Base-by-base conservation (phyloP, 345 rosid genomes). In the Eucalyptus pauciflora region DNA sequence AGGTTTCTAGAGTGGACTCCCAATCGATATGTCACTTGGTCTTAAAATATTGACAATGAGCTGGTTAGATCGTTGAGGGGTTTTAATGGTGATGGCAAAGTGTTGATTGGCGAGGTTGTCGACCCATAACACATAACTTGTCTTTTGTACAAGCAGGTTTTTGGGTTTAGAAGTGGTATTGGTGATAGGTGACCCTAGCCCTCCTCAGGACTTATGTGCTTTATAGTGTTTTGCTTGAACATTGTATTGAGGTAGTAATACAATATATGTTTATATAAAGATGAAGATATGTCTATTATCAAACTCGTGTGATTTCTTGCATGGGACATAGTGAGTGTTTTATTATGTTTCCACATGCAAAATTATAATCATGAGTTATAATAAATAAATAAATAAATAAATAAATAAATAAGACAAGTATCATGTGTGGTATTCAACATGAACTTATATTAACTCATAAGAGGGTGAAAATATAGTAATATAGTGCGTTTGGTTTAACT, bases 401-500 rank as follows among this genome's bases (percentile, higher is more conserved):
- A 27, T 25, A 25, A 58, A 10, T 58, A 11, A 13, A 27, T 25
- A 60, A 27, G 16, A 27, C 69, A 60, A 13, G 16, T 27, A 27
- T 60, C 69, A 13, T 1, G 31, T 12, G 4, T 27, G 16, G 27
- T 31, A 52, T 52, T 52, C 4, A 52, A 52, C 10, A 7, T 18
- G 24, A 52, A 17, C 9, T 52, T 52, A 52, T 52, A 52, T 0
- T 0, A 52, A 52, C 56, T 18, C 24, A 18, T 52, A 18, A 52
- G 56, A 0, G 24, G 56, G 56, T 52, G 56, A 52, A 52, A 52
- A 52, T 18, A 51, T 51, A 51, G 56, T 51, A 52, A 52, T 18
- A 52, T 4, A 3, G 4, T 17, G 1, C 10, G 0, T 52, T 52
- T 18, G 56, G 24, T 52, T 18, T 52, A 0, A 52, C 56, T 52